These are phyloP conservation scores for Peronospora destructor DNA, from an alignment of 352 stramenopile species.

Conservation along the genomic window DNA sequence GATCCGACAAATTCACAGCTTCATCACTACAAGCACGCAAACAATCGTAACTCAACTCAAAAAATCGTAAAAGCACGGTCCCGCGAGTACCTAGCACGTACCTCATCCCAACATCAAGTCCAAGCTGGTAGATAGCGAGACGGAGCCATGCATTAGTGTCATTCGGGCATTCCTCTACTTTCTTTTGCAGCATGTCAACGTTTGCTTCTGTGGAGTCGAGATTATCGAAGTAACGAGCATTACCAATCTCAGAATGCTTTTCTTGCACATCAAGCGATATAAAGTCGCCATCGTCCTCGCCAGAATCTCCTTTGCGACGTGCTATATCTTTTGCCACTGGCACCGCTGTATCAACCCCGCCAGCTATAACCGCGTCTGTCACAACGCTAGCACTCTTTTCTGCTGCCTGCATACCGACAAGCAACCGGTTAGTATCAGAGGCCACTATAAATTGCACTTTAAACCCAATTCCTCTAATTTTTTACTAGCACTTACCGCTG, in stretches of 20 bases:
- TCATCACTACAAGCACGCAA: slow-evolving; percentile 27
- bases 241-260: slow-evolving; percentile 4
- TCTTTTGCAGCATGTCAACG: slow-evolving; percentile 24
- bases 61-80: background rate
- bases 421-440: background rate
- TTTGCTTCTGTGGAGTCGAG: slow-evolving; percentile 15
- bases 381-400: slow-evolving; percentile 3
- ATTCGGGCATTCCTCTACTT: slow-evolving; percentile 22
- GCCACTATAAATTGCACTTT: background rate
- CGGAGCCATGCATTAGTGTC: slow-evolving; percentile 41
- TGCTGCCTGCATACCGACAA: slow-evolving; percentile 7
- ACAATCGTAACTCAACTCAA: background rate
- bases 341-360: background rate
- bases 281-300: slow-evolving; percentile 14
- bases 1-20: slow-evolving; percentile 16
- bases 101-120: slow-evolving; percentile 36
- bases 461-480: background rate
- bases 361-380: background rate
- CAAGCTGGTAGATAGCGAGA: slow-evolving; percentile 43
- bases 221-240: slow-evolving; percentile 34
- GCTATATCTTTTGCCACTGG: background rate
- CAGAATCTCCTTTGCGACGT: background rate
- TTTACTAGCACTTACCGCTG: slow-evolving; percentile 15
- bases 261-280: slow-evolving; percentile 15
- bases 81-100: slow-evolving; percentile 8